A percentile compares a stretch with the other conserved stretches of the same genome.
These are phyloP conservation scores for Schizophyllum amplum DNA, from an alignment of 1,284 basidiomycete genomes.

Conservation along the genomic window DNA sequence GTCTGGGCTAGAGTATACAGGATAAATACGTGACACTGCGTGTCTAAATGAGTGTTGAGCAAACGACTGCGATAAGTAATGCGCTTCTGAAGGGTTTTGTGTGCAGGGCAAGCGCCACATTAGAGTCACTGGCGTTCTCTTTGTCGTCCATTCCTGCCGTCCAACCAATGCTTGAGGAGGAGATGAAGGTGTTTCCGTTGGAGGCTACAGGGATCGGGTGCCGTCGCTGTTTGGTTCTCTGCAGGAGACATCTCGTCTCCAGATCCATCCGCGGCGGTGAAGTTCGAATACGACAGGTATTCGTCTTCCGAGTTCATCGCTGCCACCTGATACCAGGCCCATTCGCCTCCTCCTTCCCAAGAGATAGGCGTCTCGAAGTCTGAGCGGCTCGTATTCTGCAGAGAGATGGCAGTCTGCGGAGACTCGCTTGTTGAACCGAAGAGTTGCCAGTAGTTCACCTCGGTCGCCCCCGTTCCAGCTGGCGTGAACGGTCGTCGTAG, in stretches of 20 bases:
- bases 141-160: background rate
- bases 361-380: background rate
- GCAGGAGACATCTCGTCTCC: background rate
- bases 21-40: no score
- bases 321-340: background rate
- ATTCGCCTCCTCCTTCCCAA: background rate
- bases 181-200: background rate
- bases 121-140: background rate
- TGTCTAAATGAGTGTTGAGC: no score
- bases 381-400: background rate
- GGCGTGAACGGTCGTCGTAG: conserved; percentile 1
- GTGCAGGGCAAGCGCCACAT: no score
- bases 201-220: background rate
- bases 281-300: background rate
- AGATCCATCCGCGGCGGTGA: background rate
- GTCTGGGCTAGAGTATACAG: no score
- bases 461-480: conserved; percentile 11
- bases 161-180: background rate
- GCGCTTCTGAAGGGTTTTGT: no score
- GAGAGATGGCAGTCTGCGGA: background rate
- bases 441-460: conserved; percentile 2
- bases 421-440: background rate
- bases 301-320: background rate
- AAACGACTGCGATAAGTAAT: no score
- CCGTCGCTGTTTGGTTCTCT: background rate